Evolutionary conservation across 257 asterid species (phyloP), one percentile per base, ranked within the genome.

Genomic region (Solanum habrochaites): DNA sequence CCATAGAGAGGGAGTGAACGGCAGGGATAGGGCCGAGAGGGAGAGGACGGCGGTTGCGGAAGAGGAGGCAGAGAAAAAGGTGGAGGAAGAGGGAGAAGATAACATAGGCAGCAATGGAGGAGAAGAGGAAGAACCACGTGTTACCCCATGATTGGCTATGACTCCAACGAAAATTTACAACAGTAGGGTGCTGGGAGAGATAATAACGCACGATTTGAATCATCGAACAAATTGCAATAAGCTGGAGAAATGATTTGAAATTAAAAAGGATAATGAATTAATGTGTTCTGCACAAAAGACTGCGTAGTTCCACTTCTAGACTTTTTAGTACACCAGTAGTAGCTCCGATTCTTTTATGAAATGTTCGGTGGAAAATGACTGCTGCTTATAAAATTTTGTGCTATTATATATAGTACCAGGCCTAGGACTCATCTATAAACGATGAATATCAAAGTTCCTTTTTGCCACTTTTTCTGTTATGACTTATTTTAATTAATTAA

Each of bases 1-100:
- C 86, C 88, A 88, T 88, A 20, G 83, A 47, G 80, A 85, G 88
- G 56, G 82, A 82, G 85, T 88, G 90, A 58, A 85, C 13, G 45
- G 90, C 90, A 40, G 90, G 90, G 80, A 88, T 43, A 1, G 88
- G 90, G 25, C 90, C 90, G 8, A 85, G 80, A 7, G 90, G 85
- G 35, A 88, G 78, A 7, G 90, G 88, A 39, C 82, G 85, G 72
- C 87, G 88, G 88, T 40, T 83, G 81, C 90, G 86, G 86, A 85
- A 87, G 16, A 87, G 47, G 25, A 83, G 45, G 35, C 82, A 83
- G 2, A 88, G 84, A 27, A 88, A 35, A 3, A 74, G 67, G 75
- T 88, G 88, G 86, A 88, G 86, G 49, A 88, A 21, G 31, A 88
- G 15, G 67, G 90, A 88, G 80, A 56, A 23, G 47, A 69, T 9